Conservation (phyloP, 306 rosid genomes). For the Vigna unguiculata region DNA sequence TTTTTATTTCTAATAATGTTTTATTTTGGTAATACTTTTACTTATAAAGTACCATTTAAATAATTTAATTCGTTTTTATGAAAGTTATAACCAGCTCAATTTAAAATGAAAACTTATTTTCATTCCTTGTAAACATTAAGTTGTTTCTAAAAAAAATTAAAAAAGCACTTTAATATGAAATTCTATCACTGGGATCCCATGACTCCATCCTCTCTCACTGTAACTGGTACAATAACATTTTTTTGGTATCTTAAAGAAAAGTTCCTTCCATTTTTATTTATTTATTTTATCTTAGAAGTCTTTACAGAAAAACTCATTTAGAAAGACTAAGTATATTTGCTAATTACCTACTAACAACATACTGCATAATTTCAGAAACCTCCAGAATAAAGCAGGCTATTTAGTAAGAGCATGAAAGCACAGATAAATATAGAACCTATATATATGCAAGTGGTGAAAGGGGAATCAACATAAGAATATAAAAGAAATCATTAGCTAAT, state of each 20-base stretch:
- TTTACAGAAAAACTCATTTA: no score
- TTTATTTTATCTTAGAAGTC: no score
- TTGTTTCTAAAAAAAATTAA: background rate
- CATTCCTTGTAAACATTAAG: background rate
- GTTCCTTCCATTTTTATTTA: no score
- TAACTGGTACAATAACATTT: background rate
- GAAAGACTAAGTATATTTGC: background rate
- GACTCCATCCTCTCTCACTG: background rate
- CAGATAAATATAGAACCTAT: background rate
- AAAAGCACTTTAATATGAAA: background rate
- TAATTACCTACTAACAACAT: background rate
- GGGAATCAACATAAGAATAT: conserved; percentile 1
- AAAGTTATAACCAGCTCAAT: background rate
- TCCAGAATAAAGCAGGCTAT: background rate
- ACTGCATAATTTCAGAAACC: background rate
- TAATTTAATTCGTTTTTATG: background rate
- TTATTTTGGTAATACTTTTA: background rate
- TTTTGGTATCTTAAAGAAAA: no score
- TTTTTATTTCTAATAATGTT: background rate
- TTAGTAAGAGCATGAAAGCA: background rate
- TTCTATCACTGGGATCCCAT: no score
- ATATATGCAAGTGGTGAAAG: background rate
- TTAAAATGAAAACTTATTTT: background rate
- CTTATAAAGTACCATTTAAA: background rate
- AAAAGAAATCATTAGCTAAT: conserved; percentile 7